Evolutionary conservation across 306 rosid genomes (phyloP).

Genomic region (Trifolium repens): DNA sequence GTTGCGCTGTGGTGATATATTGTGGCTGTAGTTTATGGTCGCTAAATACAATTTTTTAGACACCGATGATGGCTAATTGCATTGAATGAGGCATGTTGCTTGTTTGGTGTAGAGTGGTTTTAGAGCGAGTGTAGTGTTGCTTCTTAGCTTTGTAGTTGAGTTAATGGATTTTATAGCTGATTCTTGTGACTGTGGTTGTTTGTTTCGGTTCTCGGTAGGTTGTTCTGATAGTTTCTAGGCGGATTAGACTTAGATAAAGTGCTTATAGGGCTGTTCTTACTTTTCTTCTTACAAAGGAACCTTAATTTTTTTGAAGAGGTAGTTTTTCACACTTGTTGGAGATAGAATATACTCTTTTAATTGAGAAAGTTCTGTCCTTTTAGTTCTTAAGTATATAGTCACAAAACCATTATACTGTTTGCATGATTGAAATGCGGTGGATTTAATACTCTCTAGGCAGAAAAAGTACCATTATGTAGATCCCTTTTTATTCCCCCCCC

Average conservation of each 20-base stretch:
- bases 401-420: neutral
- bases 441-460: neutral
- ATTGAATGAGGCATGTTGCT: neutral
- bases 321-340: neutral
- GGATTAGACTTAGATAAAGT: neutral
- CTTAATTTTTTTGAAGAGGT: neutral
- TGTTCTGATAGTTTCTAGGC: neutral
- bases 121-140: neutral
- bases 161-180: neutral
- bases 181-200: neutral
- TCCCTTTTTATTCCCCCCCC: neutral
- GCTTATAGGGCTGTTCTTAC: neutral
- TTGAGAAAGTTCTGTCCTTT: neutral
- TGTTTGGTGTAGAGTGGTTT: conserved; percentile 1
- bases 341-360: neutral
- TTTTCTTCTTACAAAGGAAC: neutral
- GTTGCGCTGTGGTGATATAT: neutral
- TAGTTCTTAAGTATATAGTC: neutral
- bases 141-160: neutral
- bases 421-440: neutral
- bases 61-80: neutral
- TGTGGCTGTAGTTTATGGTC: neutral
- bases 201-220: neutral
- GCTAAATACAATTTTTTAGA: neutral
- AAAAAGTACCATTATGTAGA: neutral